Evolutionary conservation across 2,329 filamentous ascomycete species (phyloP).

Genomic region (Bimuria novae-zelandiae): DNA sequence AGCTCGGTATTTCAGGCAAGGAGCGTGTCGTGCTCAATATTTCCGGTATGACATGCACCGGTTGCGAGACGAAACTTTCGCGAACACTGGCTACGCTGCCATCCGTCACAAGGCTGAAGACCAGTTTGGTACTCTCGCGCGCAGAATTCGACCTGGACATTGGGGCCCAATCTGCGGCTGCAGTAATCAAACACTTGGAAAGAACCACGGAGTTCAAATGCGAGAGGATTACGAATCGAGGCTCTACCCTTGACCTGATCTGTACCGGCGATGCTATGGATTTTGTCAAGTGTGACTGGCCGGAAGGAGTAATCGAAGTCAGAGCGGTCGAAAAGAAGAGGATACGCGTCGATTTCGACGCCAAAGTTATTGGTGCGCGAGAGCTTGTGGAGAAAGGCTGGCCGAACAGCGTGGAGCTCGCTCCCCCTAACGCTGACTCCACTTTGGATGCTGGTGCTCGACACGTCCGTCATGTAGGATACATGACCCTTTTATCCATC

Average conservation of each 20-base stretch:
- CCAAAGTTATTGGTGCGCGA: conserved; percentile 55
- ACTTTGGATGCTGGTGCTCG: conserved; percentile 56
- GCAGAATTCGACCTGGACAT: conserved; percentile 67
- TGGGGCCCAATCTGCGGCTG: conserved; percentile 26
- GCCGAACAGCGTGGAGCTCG: conserved; percentile 45
- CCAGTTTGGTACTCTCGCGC: conserved; percentile 66
- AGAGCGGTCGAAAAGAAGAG: conserved; percentile 21
- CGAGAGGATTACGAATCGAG: conserved; percentile 41
- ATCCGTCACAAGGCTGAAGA: conserved; percentile 61
- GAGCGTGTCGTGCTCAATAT: conserved; percentile 67
- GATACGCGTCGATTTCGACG: conserved; percentile 53
- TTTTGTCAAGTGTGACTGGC: conserved; percentile 25
- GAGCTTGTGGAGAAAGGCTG: conserved; percentile 48
- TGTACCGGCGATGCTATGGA: conserved; percentile 13
- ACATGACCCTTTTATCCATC: conserved; percentile 40
- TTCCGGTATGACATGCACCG: conserved; percentile 74
- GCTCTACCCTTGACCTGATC: conserved; percentile 29
- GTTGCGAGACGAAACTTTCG: conserved; percentile 69
- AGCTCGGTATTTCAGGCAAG: conserved; percentile 27
- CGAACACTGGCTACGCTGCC: conserved; percentile 56
- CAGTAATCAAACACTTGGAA: conserved; percentile 58
- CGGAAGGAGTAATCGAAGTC: conserved; percentile 27
- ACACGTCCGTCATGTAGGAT: conserved; percentile 59
- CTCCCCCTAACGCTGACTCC: conserved; percentile 52
- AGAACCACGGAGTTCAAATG: conserved; percentile 67